Conservation (phyloP, 805 yeast genomes). For the Myxozyma neotropica region DNA sequence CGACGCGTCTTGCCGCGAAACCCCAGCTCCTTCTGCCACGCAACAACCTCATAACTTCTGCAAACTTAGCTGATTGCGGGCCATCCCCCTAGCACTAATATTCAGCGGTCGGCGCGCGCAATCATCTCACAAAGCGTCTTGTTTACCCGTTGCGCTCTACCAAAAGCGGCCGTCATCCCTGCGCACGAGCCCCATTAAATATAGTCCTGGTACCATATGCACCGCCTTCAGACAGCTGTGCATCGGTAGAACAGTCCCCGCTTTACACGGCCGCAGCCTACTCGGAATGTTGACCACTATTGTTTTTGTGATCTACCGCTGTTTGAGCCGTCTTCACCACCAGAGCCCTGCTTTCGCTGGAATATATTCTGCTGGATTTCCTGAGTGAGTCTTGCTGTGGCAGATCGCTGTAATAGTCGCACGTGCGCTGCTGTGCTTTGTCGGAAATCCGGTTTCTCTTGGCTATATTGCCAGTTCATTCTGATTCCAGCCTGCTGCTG, state of each 20-base stretch:
- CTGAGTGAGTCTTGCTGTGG: too few species aligned
- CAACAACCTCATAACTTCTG: background rate
- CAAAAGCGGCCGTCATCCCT: conserved; percentile 19
- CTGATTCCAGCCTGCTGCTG: too few species aligned
- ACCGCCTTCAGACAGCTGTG: background rate
- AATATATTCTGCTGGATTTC: too few species aligned
- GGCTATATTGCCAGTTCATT: too few species aligned
- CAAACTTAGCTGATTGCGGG: too few species aligned
- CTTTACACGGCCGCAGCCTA: background rate
- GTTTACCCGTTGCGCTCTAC: background rate
- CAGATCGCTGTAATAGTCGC: too few species aligned
- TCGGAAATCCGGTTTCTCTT: too few species aligned
- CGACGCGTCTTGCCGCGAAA: background rate
- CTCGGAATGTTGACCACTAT: conserved; percentile 9
- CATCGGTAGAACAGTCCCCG: background rate
- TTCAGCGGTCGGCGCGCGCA: too few species aligned
- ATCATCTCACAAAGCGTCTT: conserved; percentile 1
- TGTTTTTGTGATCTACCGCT: conserved; percentile 3
- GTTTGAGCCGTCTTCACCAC: background rate
- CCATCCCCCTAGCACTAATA: too few species aligned
- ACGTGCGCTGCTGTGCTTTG: too few species aligned
- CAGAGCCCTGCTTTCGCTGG: background rate
- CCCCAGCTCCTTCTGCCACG: background rate
- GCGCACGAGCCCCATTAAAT: conserved; percentile 13
- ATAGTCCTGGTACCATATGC: background rate